Base-by-base conservation (phyloP, 306 rosid genomes). In the Casuarina glauca region DNA sequence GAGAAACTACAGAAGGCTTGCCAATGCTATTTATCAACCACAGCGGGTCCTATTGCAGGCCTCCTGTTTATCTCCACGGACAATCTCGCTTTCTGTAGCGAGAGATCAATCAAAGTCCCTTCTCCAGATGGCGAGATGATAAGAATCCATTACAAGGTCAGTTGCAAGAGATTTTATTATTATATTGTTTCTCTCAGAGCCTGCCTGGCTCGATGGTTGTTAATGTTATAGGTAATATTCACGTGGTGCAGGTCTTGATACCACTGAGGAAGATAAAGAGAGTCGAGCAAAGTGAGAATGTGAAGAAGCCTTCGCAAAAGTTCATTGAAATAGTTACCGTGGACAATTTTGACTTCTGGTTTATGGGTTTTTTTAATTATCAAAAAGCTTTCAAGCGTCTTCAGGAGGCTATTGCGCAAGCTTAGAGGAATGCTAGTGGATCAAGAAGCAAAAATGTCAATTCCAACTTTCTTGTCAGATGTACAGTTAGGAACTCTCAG, bases 21-120 rank as follows among this genome's bases (percentile, higher is more conserved):
- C 32, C 32, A 26, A 26, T 26, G 32, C 32, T 26, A 26, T 26
- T 26, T 26, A 26, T 26, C 32, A 26, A 26, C 32, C 32, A 26
- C 32, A 26, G 32, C 32, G 32, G 32, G 32, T 26, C 32, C 32
- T 26, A 26, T 26, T 26, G 32, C 32, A 26, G 97, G 96, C 17
- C 93, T 89, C 44, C 93, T 93, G 82, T 93, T 93, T 88, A 84
- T 93, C 63, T 93, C 97, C 80, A 83, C 94, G 4, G 73, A 88
- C 35, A 91, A 87, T 78, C 45, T 93, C 74, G 93, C 97, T 7
- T 93, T 93, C 66, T 93, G 93, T 83, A 93, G 97, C 78, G 89
- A 91, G 35, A 88, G 85, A 81, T 87, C 91, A 44, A 88, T 91
- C 86, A 85, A 84, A 17, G 10, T 93, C 69, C 44, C 89, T 66